Percentiles rank a stretch among this genome's conserved stretches.
These are phyloP conservation scores for Calonectria ilicicola DNA, from an alignment of 2,329 filamentous ascomycete genomes.

Conservation along the genomic window DNA sequence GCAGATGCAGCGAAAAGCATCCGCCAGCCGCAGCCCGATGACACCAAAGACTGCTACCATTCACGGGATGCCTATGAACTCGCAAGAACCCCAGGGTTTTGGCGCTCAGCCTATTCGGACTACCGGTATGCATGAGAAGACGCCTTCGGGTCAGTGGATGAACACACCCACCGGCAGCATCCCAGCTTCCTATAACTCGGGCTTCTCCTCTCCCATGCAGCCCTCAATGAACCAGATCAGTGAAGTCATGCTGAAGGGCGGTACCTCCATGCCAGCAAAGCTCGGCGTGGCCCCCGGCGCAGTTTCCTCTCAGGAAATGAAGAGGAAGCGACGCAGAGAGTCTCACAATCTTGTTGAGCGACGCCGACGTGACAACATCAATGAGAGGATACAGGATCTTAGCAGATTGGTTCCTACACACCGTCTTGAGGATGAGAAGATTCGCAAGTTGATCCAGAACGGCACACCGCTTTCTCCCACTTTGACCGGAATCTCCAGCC, in stretches of 20 bases:
- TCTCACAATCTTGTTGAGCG: slow-evolving; percentile 98
- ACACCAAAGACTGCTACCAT: slow-evolving; percentile 88
- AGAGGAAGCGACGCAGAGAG: slow-evolving; percentile 89
- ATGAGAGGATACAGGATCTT: slow-evolving; percentile 96
- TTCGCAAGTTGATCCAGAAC: slow-evolving; percentile 93
- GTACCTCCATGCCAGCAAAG: slow-evolving; percentile 90
- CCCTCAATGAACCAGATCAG: slow-evolving; percentile 81
- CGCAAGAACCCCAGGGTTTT: slow-evolving; percentile 77
- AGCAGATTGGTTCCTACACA: slow-evolving; percentile 93
- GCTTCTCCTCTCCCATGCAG: slow-evolving; percentile 85
- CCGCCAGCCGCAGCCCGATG: slow-evolving; percentile 82
- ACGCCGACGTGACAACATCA: slow-evolving; percentile 96
- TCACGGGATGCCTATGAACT: slow-evolving; percentile 75
- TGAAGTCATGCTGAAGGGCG: slow-evolving; percentile 89
- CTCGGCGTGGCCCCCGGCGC: slow-evolving; percentile 67
- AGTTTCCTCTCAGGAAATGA: slow-evolving; percentile 89
- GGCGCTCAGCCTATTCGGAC: slow-evolving; percentile 83
- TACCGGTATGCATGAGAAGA: slow-evolving; percentile 79
- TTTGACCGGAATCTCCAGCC: slow-evolving; percentile 75
- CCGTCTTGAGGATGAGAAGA: slow-evolving; percentile 95
- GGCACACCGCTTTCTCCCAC: slow-evolving; percentile 90
- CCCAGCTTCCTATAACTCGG: slow-evolving; percentile 88
- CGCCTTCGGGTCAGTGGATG: slow-evolving; percentile 89
- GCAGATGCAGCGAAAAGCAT: slow-evolving; percentile 78
- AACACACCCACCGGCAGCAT: slow-evolving; percentile 83